Base-by-base conservation (phyloP, 305 asterid genomes). In the Fraxinus greggii region DNA sequence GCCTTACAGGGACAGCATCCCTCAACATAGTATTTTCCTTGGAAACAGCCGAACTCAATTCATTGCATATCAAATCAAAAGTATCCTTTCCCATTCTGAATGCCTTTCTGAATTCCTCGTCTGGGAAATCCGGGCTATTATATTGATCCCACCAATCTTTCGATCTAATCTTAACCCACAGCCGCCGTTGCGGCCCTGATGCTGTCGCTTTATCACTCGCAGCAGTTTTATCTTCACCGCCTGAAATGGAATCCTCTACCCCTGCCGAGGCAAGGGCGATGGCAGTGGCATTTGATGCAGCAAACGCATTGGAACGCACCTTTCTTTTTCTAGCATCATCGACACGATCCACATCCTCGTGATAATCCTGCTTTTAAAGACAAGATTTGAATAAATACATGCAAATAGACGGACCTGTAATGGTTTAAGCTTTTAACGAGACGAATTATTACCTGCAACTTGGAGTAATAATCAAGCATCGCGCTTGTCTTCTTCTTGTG, bases 1-100 rank as follows among this genome's bases (percentile, higher is more conserved):
- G 90, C 75, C 87, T 82, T 9, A 88, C 90, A 6, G 90, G 90
- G 65, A 88, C 90, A 6, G 90, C 90, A 78, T 88, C 90, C 1
- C 90, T 35, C 45, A 88, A 17, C 90, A 88, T 85, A 0, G 90
- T 88, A 75, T 88, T 88, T 10, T 88, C 90, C 29, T 86, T 85
- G 1, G 89, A 82, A 0, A 88, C 87, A 1, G 78, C 86, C 0
- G 90, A 85, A 81, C 78, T 88, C 76, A 88, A 85, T 67, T 88
- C 90, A 15, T 73, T 85, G 63, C 90, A 88, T 3, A 88, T 88
- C 31, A 86, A 83, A 15, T 85, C 89, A 35, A 88, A 88, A 10
- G 90, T 88, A 3, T 79, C 86, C 28, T 88, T 88, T 82, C 90
- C 87, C 90, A 88, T 88, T 32, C 87, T 81, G 15, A 88, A 88